These are phyloP conservation scores for Naganishia cerealis DNA, from an alignment of 1,284 basidiomycete species.

Conservation along the genomic window DNA sequence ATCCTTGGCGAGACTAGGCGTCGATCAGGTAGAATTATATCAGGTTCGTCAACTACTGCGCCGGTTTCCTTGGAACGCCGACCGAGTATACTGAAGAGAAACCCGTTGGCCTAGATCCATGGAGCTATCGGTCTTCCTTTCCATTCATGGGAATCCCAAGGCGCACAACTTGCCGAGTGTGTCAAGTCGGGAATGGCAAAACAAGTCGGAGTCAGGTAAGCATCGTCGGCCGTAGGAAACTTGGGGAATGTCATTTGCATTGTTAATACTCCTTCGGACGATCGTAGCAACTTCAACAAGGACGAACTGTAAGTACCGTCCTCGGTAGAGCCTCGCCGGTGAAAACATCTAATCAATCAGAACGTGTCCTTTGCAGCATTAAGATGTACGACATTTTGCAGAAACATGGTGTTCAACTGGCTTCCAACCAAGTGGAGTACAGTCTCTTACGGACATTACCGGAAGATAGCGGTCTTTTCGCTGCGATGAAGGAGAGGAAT, in stretches of 20 bases:
- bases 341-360: too few species aligned
- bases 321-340: not conserved
- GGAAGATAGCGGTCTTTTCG: constrained; percentile 44
- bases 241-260: not conserved
- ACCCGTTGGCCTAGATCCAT: constrained; percentile 39
- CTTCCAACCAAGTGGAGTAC: constrained; percentile 51
- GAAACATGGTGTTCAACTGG: constrained; percentile 43
- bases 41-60: constrained; percentile 35
- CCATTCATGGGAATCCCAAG: constrained; percentile 43
- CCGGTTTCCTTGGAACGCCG: not conserved
- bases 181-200: constrained; percentile 46
- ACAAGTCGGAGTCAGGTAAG: constrained; percentile 42
- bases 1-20: constrained; percentile 44
- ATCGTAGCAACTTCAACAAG: constrained; percentile 43
- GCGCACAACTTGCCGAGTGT: constrained; percentile 43
- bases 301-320: constrained; percentile 43
- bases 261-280: not conserved
- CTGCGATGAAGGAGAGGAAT: constrained; percentile 47
- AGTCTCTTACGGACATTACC: constrained; percentile 46
- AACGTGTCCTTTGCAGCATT: constrained; percentile 36
- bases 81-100: not conserved
- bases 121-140: constrained; percentile 37
- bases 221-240: not conserved
- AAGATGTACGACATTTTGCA: constrained; percentile 43
- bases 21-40: constrained; percentile 47